These are phyloP conservation scores for Fonsecaea nubica DNA, from an alignment of 2,329 filamentous ascomycete species.

Conservation along the genomic window DNA sequence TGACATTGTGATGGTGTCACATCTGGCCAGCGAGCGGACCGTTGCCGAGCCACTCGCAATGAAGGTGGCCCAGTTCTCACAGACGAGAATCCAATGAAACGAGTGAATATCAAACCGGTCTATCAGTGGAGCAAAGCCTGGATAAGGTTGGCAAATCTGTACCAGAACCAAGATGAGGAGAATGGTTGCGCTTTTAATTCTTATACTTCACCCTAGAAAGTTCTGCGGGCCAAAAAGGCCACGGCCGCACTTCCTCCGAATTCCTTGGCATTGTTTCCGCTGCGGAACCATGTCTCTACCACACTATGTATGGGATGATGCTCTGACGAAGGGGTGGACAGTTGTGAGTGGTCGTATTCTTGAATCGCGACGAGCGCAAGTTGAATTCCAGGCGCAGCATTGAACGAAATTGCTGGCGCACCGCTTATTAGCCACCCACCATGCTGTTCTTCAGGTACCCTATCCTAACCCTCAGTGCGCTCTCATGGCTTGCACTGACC, in stretches of 20 bases:
- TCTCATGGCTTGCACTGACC: not conserved
- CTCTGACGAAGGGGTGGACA: not conserved
- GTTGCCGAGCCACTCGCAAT: conserved; percentile 16
- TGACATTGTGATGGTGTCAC: conserved; percentile 5
- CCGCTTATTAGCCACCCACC: not conserved
- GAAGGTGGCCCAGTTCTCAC: not conserved
- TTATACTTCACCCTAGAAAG: not conserved
- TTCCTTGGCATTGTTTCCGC: conserved; percentile 16
- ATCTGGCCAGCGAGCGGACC: not conserved
- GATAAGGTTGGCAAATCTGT: not conserved
- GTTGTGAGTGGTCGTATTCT: not conserved
- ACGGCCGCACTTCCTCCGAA: not conserved
- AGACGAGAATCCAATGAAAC: not conserved
- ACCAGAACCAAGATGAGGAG: not conserved
- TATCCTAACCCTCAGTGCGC: not conserved
- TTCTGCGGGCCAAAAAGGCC: not conserved
- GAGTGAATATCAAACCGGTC: not conserved
- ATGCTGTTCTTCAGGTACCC: conserved; percentile 37
- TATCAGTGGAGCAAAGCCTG: not conserved
- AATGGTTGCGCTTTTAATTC: not conserved
- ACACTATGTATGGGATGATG: not conserved
- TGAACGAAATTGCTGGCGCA: not conserved
- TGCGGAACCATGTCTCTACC: not conserved
- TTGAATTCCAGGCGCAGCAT: not conserved
- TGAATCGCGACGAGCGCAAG: not conserved